Base-by-base conservation (phyloP, 2,329 filamentous ascomycete species). In the Ophiostoma perfectum region DNA sequence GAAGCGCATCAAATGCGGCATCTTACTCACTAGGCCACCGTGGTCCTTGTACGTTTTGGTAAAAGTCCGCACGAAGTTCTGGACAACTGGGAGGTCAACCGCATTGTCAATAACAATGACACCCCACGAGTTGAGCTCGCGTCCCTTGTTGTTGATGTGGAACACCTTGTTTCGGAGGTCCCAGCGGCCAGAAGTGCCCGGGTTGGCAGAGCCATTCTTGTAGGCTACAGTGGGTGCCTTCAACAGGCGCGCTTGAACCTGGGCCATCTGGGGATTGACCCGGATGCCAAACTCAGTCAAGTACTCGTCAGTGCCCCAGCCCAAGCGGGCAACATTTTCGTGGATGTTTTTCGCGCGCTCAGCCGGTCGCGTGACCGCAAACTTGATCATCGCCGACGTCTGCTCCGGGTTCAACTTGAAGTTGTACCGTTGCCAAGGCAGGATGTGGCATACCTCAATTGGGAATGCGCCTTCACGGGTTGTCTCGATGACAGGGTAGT, bases 371-470 rank as follows among this genome's bases (percentile, higher is more conserved):
- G 90, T 92, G 4, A 97, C 94, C 0, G 94, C 93, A 74, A 94
- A 92, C 77, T 90, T 94, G 80, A 99, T 97, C 95, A 99, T 99
- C 5, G 84, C 79, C 0, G 89, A 81, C 0, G 94, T 97, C 79
- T 96, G 84, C 0, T 74, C 68, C 0, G 83, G 81, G 67, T 83
- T 83, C 1, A 90, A 76, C 77, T 90, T 90, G 78, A 81, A 89
- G 0, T 81, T 80, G 72, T 89, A 91, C 0, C 85, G 80, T 75
- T 90, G 88, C 75, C 86, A 82, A 0, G 80, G 77, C 47, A 80
- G 74, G 6, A 88, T 72, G 8, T 78, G 77, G 67, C 85, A 86
- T 3, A 87, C 75, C 72, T 90, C 88, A 78, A 90, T 83, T 0
- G 88, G 88, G 71, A 89, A 88, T 3, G 78, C 76, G 0, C 82